Evolutionary conservation across 768 basidiomycete genomes (phyloP).

Genomic region (Macrolepiota dolichaula): DNA sequence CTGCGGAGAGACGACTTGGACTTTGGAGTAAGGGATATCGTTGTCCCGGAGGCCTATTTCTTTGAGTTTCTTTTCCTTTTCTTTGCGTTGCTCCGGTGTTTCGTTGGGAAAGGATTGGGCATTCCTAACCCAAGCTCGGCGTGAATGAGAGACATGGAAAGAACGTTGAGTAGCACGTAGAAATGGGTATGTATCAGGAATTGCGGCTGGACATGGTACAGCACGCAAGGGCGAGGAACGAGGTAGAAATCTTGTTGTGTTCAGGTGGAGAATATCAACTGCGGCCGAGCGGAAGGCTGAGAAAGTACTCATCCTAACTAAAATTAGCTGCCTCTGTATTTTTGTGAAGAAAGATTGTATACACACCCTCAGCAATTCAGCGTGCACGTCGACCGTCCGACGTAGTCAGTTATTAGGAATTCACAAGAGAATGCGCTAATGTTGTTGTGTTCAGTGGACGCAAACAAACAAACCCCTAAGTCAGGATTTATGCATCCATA

Average conservation of each 20-base stretch:
- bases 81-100: background rate
- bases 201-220: background rate
- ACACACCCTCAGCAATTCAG: background rate
- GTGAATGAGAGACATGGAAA: background rate
- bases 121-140: background rate
- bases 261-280: background rate
- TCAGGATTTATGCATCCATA: no score
- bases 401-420: no score
- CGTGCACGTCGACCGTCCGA: background rate
- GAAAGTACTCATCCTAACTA: slow-evolving; percentile 4
- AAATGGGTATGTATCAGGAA: background rate
- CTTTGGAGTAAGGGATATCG: slow-evolving; percentile 2
- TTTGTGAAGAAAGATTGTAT: background rate
- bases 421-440: no score
- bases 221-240: background rate
- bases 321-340: background rate
- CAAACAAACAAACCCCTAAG: slow-evolving; percentile 1
- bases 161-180: background rate
- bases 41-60: slow-evolving; percentile 7
- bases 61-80: background rate
- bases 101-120: background rate
- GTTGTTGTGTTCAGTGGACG: background rate
- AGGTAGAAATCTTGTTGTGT: background rate
- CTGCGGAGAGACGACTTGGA: background rate
- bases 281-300: slow-evolving; percentile 2